phyloP scores from a whole-genome alignment of 2,329 filamentous ascomycete species.

The Aurifilum marmelostoma region DNA sequence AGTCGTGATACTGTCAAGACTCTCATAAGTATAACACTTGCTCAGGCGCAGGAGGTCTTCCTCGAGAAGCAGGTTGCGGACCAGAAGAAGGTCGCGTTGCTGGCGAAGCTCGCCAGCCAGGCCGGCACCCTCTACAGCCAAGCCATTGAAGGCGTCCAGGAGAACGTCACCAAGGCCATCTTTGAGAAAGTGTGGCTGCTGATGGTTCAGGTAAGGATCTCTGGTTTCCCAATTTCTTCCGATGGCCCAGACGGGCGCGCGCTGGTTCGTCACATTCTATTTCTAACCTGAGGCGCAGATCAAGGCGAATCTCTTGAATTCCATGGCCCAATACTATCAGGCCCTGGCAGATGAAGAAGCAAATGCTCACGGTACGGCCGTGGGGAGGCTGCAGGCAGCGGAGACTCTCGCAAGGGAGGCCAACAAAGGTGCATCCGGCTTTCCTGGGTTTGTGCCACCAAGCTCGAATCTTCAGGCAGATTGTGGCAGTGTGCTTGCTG shows the following conservation, averaged over 20 bases:
- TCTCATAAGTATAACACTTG: slow-evolving; percentile 88
- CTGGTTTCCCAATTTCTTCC: neutral
- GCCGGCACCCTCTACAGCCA: slow-evolving; percentile 86
- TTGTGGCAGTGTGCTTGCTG: slow-evolving; percentile 72
- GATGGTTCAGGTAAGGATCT: slow-evolving; percentile 70
- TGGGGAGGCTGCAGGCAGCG: slow-evolving; percentile 80
- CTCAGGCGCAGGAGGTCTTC: slow-evolving; percentile 96
- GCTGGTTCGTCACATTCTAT: slow-evolving; percentile 31
- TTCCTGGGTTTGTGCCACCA: slow-evolving; percentile 77
- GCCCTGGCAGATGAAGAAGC: slow-evolving; percentile 88
- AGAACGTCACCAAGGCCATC: slow-evolving; percentile 86
- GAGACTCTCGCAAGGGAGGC: slow-evolving; percentile 81
- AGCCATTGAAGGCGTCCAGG: slow-evolving; percentile 85
- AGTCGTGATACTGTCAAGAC: slow-evolving; percentile 96
- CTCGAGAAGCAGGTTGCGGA: slow-evolving; percentile 94
- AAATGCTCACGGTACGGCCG: slow-evolving; percentile 82
- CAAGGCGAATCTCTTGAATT: slow-evolving; percentile 82
- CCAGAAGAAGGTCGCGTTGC: slow-evolving; percentile 85
- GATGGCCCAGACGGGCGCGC: too few relatives aligned
- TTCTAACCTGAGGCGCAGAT: too few relatives aligned
- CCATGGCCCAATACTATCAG: slow-evolving; percentile 91
- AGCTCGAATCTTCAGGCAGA: slow-evolving; percentile 85
- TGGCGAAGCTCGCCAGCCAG: slow-evolving; percentile 93
- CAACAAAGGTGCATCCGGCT: slow-evolving; percentile 72
- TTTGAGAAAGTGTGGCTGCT: slow-evolving; percentile 95